phyloP scores from a whole-genome alignment of 352 stramenopile species.

The Globisporangium polare region DNA sequence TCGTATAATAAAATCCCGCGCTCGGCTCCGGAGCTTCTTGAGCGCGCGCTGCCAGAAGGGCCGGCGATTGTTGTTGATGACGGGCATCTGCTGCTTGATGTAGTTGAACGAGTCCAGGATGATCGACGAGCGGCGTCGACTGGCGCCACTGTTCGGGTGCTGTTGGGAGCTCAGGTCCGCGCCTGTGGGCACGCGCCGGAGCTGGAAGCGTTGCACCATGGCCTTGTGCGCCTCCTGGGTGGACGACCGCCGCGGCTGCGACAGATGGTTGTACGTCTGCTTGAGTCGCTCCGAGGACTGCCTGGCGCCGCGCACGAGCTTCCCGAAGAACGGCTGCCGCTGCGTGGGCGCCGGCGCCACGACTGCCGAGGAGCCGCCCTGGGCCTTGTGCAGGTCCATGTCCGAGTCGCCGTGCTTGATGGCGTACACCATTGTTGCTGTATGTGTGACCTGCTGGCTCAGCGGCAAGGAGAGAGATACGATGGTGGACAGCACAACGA shows the following conservation, averaged over 20 bases:
- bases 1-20: neutral
- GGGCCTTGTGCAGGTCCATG: neutral
- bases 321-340: neutral
- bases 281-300: neutral
- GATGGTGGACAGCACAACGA: no score
- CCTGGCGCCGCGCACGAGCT: neutral
- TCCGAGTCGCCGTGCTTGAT: neutral
- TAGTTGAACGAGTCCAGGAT: neutral
- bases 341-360: neutral
- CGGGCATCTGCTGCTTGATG: neutral
- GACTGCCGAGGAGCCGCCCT: neutral
- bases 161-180: neutral
- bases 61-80: neutral
- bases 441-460: no score
- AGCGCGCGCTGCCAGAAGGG: neutral
- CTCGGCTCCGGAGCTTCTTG: neutral
- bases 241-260: neutral
- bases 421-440: neutral
- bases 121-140: neutral
- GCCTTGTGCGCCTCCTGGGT: neutral
- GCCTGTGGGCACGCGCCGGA: neutral
- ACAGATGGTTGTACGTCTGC: neutral
- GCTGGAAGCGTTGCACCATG: slow-evolving; percentile 3
- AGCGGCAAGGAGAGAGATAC: no score
- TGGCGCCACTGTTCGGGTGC: no score